Conservation (phyloP, 2,329 filamentous ascomycete species). For the Aphanocladium album region DNA sequence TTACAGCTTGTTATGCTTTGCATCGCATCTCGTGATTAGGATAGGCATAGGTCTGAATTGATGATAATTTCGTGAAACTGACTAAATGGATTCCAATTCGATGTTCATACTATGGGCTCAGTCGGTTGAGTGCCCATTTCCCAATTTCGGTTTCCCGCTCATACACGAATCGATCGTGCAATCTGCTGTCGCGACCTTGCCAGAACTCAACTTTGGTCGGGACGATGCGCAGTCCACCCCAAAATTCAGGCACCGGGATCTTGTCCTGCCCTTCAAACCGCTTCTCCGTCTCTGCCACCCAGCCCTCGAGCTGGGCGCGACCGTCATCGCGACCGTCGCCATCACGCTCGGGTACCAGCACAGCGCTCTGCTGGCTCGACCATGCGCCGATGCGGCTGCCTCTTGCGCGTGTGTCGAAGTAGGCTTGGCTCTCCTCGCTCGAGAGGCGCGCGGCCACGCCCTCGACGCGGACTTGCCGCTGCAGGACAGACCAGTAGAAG, state of each 20-base stretch:
- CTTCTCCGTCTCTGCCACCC: slow-evolving; percentile 72
- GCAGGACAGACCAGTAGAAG: slow-evolving; percentile 84
- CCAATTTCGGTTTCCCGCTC: slow-evolving; percentile 49
- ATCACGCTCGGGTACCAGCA: slow-evolving; percentile 46
- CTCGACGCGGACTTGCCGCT: slow-evolving; percentile 89
- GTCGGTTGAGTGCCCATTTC: slow-evolving; percentile 63
- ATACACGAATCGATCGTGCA: slow-evolving; percentile 94
- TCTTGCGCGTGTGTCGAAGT: slow-evolving; percentile 65
- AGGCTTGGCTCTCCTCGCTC: slow-evolving; percentile 64
- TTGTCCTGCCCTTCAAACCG: slow-evolving; percentile 69
- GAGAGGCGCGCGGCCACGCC: slow-evolving; percentile 64
- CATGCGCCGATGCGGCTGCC: slow-evolving; percentile 86
- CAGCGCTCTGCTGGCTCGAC: slow-evolving; percentile 84
- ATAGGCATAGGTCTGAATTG: background rate
- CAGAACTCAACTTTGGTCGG: slow-evolving; percentile 92
- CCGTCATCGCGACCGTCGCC: slow-evolving; percentile 49
- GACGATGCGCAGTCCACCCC: slow-evolving; percentile 84
- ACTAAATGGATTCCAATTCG: background rate
- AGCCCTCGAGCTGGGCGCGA: slow-evolving; percentile 66
- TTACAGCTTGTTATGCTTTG: background rate
- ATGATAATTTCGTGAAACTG: background rate
- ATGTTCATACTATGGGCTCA: slow-evolving; percentile 56
- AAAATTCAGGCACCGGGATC: slow-evolving; percentile 89
- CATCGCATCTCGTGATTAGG: background rate
- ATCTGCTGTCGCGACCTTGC: slow-evolving; percentile 81